These are phyloP conservation scores for Kregervanrija pseudodelftensis DNA, from an alignment of 805 yeast genomes.

Conservation along the genomic window DNA sequence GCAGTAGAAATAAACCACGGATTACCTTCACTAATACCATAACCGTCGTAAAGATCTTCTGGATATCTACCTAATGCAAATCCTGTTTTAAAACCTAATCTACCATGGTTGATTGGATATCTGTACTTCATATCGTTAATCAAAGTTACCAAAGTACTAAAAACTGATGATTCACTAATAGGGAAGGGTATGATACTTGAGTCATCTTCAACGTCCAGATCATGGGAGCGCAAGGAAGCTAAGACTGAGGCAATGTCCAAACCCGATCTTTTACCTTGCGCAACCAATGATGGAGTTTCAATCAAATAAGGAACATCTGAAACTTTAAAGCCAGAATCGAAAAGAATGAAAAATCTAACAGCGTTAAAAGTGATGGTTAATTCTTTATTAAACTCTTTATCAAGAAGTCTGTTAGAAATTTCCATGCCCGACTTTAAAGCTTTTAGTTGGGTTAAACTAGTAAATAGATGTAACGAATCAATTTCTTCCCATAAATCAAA, in stretches of 20 bases:
- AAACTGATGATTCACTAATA: constrained; percentile 46
- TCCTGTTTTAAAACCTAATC: constrained; percentile 34
- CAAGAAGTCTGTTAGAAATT: constrained; percentile 24
- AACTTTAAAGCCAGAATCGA: constrained; percentile 36
- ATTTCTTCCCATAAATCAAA: constrained; percentile 95
- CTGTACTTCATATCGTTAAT: constrained; percentile 62
- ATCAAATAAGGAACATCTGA: constrained; percentile 46
- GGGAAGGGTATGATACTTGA: constrained; percentile 50
- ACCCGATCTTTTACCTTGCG: constrained; percentile 49
- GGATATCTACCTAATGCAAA: constrained; percentile 88
- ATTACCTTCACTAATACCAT: constrained; percentile 67
- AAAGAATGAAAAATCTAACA: constrained; percentile 32
- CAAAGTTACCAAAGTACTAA: constrained; percentile 58
- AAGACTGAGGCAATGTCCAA: constrained; percentile 71
- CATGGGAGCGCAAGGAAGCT: constrained; percentile 40
- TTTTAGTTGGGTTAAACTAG: constrained; percentile 64
- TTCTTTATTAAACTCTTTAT: constrained; percentile 22
- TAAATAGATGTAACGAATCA: constrained; percentile 69
- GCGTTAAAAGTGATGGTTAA: constrained; percentile 28
- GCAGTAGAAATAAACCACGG: constrained; percentile 89
- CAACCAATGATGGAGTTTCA: constrained; percentile 52
- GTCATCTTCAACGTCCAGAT: constrained; percentile 28
- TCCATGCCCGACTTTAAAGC: constrained; percentile 54
- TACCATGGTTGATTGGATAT: constrained; percentile 66
- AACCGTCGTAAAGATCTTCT: constrained; percentile 83